Conservation (phyloP, 176 grass and related monocot genomes). For the Lolium rigidum region DNA sequence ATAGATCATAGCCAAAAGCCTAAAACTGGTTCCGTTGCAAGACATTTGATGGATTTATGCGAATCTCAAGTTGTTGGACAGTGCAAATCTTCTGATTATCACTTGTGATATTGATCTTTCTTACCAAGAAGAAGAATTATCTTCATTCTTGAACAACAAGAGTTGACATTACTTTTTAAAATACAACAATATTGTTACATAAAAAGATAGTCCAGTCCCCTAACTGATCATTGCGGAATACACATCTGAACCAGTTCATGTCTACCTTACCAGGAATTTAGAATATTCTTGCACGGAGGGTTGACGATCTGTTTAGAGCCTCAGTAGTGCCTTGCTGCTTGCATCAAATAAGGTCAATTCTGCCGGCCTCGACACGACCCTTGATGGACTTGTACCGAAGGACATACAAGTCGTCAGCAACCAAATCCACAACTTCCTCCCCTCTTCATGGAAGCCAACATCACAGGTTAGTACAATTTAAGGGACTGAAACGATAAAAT, state of each 20-base stretch:
- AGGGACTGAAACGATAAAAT: background rate
- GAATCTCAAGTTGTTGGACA: background rate
- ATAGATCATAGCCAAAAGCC: slow-evolving; percentile 1
- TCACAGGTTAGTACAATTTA: slow-evolving; percentile 9
- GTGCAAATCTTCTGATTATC: background rate
- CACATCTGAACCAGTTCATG: background rate
- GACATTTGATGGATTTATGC: background rate
- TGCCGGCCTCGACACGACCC: slow-evolving; percentile 60
- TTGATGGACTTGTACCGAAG: slow-evolving; percentile 94
- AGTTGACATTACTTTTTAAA: background rate
- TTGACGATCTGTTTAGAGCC: background rate
- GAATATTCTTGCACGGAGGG: slow-evolving; percentile 5
- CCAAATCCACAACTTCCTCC: slow-evolving; percentile 90
- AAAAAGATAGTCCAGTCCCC: background rate
- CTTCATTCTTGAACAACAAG: slow-evolving; percentile 13
- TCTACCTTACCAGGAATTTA: slow-evolving; percentile 2
- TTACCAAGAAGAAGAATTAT: background rate
- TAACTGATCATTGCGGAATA: background rate
- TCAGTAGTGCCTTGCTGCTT: background rate
- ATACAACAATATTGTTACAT: background rate
- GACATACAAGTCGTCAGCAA: slow-evolving; percentile 91
- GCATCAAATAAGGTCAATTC: slow-evolving; percentile 80
- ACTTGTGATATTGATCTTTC: background rate
- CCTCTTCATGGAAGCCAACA: slow-evolving; percentile 59
- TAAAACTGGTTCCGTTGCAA: background rate